phyloP scores from a whole-genome alignment of 306 rosid species.

The Glycine tomentella region DNA sequence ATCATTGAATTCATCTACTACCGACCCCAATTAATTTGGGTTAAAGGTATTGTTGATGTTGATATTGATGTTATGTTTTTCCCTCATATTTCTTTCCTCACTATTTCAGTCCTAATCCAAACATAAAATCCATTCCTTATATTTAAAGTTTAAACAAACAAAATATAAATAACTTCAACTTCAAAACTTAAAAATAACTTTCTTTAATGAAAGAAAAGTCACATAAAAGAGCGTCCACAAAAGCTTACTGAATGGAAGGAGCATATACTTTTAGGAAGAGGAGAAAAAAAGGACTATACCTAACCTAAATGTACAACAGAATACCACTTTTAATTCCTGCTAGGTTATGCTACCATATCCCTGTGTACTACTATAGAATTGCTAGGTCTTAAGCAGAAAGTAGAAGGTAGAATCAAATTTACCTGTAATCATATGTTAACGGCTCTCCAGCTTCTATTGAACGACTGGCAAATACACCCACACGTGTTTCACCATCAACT shows the following conservation, averaged over 20 bases:
- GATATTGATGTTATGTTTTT: too few species aligned
- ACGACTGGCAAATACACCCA: slow-evolving; percentile 83
- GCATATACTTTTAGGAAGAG: not conserved
- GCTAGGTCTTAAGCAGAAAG: slow-evolving; percentile 6
- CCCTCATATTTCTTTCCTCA: not conserved
- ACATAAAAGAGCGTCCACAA: not conserved
- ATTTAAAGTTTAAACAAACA: not conserved
- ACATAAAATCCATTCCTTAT: not conserved
- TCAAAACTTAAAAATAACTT: not conserved
- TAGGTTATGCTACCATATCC: too few species aligned
- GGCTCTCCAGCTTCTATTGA: slow-evolving; percentile 82
- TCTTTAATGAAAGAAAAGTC: not conserved
- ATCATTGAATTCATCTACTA: too few species aligned
- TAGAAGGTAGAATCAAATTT: slow-evolving; percentile 13
- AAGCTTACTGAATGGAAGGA: not conserved
- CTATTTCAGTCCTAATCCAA: not conserved
- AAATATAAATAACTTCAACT: not conserved
- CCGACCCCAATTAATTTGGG: too few species aligned
- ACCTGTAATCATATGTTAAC: slow-evolving; percentile 94
- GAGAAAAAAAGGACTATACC: not conserved
- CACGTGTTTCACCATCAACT: slow-evolving; percentile 92
- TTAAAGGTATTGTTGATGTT: too few species aligned
- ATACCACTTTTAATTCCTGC: not conserved
- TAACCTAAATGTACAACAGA: slow-evolving; percentile 18
- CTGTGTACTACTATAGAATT: not conserved